Evolutionary conservation across 2,329 filamentous ascomycete genomes (phyloP), one percentile per base, ranked within the genome.

Genomic region (Botryosphaeria dothidea): DNA sequence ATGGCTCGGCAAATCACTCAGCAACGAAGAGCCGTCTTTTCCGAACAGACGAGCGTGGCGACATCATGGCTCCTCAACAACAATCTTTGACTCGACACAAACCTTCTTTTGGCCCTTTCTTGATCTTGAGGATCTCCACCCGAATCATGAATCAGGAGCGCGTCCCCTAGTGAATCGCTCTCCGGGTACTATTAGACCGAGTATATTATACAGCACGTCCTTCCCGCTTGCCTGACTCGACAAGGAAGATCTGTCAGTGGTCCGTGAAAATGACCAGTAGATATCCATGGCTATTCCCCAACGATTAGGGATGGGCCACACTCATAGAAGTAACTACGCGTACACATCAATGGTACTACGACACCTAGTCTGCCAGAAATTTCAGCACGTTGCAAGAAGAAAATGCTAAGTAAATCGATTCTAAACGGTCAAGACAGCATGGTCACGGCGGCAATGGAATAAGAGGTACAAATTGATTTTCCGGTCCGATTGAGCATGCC

Each of bases 141-240:
- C n/a, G n/a, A n/a, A n/a, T n/a, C n/a, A n/a, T n/a, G n/a, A n/a
- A n/a, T n/a, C n/a, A n/a, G n/a, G n/a, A n/a, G n/a, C n/a, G n/a
- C n/a, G n/a, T n/a, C n/a, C n/a, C n/a, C n/a, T n/a, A n/a, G n/a
- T n/a, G n/a, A n/a, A 36, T 31, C 41, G 41, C 25, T 56, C 52
- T 19, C 23, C 34, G 19, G 52, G 21, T 27, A 19, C 34, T 41
- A 23, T 41, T 17, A 38, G 52, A 56, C 34, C 31, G 52, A 56
- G 34, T 25, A n/a, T 34, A 11, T 34, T 34, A 41, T n/a, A 11
- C 25, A 29, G 49, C 36, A 45, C 36, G 54, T 21, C 36, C 54
- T 58, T 45, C 38, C 34, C 36, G 36, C 36, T 43, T 58, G 54
- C 23, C 54, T 58, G 54, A 58, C 54, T 58, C 54, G 54, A 36